A percentile compares a stretch with the other conserved stretches of the same genome.
phyloP scores from a whole-genome alignment of 208 protist genomes.

The Acanthamoeba triangularis region DNA sequence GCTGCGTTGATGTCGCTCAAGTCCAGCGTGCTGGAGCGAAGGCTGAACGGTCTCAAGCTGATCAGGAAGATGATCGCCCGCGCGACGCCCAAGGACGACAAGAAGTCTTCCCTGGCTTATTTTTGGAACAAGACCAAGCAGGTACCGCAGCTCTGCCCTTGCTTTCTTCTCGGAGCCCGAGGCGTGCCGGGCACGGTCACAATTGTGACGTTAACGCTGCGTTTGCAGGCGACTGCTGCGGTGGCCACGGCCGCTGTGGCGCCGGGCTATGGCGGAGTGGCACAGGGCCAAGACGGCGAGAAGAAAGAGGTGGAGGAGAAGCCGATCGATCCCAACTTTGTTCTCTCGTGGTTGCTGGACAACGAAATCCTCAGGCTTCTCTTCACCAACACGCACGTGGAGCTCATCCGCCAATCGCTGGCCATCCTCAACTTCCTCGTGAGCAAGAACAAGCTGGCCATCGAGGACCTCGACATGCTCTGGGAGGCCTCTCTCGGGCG shows the following conservation, averaged over 20 bases:
- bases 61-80: conserved; percentile 74
- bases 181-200: neutral
- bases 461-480: conserved; percentile 74
- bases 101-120: conserved; percentile 68
- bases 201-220: neutral
- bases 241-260: conserved; percentile 64
- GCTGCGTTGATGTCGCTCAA: conserved; percentile 69
- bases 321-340: conserved; percentile 68
- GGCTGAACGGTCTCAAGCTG: conserved; percentile 69
- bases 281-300: neutral
- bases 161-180: neutral
- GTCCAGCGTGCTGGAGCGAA: conserved; percentile 55
- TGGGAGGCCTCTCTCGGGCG: conserved; percentile 76
- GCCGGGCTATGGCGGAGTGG: neutral
- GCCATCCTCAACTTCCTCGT: conserved; percentile 63
- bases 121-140: conserved; percentile 78
- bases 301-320: conserved; percentile 68
- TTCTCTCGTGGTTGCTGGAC: conserved; percentile 68
- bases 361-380: conserved; percentile 73
- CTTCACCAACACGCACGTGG: conserved; percentile 76
- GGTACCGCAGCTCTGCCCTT: neutral
- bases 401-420: conserved; percentile 65
- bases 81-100: conserved; percentile 75
- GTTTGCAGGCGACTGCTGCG: conserved; percentile 30
- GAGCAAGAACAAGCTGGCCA: conserved; percentile 19